These are phyloP conservation scores for Aschersonia sp. DNA, from an alignment of 2,329 filamentous ascomycete species.

Conservation along the genomic window DNA sequence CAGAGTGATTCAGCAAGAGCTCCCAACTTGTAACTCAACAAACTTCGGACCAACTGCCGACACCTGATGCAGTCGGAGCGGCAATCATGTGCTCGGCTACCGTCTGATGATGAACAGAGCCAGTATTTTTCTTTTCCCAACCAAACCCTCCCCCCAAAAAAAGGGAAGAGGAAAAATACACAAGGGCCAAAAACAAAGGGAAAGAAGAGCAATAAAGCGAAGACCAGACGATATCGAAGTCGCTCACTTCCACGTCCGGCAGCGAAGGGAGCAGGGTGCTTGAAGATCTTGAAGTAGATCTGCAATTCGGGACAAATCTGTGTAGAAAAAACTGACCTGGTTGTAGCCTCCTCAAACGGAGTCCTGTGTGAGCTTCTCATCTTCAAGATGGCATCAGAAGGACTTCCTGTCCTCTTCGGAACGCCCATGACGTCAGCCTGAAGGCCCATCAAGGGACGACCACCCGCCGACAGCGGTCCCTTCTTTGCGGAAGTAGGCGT, in stretches of 20 bases:
- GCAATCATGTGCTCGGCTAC: too few species aligned
- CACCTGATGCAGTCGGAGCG: not conserved
- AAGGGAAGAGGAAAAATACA: too few species aligned
- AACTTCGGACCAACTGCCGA: constrained; percentile 1
- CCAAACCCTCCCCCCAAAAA: too few species aligned
- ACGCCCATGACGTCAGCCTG: not conserved
- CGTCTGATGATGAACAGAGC: too few species aligned
- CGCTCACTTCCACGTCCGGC: not conserved
- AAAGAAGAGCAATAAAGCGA: too few species aligned
- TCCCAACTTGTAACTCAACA: not conserved
- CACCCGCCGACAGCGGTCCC: not conserved
- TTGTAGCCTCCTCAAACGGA: not conserved
- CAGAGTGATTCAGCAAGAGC: constrained; percentile 3
- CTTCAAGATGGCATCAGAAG: constrained; percentile 13
- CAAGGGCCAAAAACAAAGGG: too few species aligned
- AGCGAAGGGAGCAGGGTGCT: not conserved
- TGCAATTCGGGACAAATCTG: not conserved
- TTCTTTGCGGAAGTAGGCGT: constrained; percentile 2
- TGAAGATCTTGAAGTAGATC: not conserved
- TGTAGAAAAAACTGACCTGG: constrained; percentile 3
- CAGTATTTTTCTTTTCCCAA: too few species aligned
- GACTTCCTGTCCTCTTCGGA: constrained; percentile 6
- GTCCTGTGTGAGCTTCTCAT: constrained; percentile 3
- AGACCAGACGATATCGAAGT: too few species aligned
- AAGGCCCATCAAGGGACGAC: not conserved